Evolutionary conservation across 148 eudicot species (phyloP).

Genomic region (Simmondsia chinensis): DNA sequence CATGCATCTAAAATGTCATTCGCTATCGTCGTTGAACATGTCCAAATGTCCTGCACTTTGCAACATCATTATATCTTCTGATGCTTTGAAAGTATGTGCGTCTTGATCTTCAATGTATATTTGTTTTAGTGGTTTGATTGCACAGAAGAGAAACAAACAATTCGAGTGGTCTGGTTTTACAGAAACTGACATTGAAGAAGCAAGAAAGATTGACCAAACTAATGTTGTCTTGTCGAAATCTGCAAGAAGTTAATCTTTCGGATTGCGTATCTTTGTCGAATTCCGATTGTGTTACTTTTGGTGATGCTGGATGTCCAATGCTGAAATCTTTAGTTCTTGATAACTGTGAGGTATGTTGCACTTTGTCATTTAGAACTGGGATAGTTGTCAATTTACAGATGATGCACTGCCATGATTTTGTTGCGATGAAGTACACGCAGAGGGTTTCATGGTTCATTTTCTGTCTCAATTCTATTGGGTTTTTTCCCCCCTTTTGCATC

Average conservation of each 20-base stretch:
- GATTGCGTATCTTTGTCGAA: conserved; percentile 87
- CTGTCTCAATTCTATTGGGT: no score
- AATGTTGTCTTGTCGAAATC: conserved; percentile 55
- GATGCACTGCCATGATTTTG: no score
- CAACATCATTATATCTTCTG: conserved; percentile 67
- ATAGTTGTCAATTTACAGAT: no score
- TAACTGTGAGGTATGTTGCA: conserved; percentile 83
- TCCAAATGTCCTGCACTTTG: conserved; percentile 83
- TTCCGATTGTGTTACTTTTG: conserved; percentile 75
- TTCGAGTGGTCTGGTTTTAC: conserved; percentile 15
- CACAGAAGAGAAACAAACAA: background rate
- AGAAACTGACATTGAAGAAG: conserved; percentile 89
- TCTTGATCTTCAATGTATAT: background rate
- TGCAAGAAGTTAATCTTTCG: conserved; percentile 91
- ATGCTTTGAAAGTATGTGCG: conserved; percentile 53
- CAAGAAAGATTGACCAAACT: conserved; percentile 89
- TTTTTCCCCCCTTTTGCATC: no score
- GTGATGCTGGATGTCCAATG: conserved; percentile 90
- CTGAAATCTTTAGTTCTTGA: conserved; percentile 74
- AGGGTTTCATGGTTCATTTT: no score
- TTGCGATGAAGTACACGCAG: no score
- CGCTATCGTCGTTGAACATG: conserved; percentile 66
- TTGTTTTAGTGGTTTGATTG: background rate
- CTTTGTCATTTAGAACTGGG: no score
- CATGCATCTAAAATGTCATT: conserved; percentile 45